A percentile compares a stretch with the other conserved stretches of the same genome.
Evolutionary conservation across 257 asterid genomes (phyloP).

Genomic region (Salvia rosmarinus): DNA sequence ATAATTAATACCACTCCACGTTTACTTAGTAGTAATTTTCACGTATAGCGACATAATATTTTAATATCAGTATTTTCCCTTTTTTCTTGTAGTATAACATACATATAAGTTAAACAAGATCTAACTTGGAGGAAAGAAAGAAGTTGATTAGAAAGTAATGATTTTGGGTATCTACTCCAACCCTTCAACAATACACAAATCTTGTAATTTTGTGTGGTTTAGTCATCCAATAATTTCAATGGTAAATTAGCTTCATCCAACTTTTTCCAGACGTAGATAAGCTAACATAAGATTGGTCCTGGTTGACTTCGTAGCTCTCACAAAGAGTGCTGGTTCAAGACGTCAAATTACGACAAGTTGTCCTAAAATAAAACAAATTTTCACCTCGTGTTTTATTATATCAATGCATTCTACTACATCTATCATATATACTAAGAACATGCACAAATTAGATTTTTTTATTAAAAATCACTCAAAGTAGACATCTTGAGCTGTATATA

Average conservation of each 20-base stretch:
- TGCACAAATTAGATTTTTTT: no score
- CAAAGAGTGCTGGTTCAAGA: background rate
- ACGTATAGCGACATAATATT: background rate
- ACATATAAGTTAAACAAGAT: background rate
- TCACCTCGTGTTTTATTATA: background rate
- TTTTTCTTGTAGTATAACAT: background rate
- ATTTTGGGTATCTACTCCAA: constrained; percentile 18
- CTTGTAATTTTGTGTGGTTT: background rate
- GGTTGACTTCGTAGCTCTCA: background rate
- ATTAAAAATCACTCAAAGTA: no score
- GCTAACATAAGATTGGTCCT: constrained; percentile 22
- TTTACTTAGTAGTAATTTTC: background rate
- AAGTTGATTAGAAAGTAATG: constrained; percentile 19
- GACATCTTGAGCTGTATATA: background rate
- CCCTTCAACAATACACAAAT: constrained; percentile 26
- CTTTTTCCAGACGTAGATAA: constrained; percentile 5
- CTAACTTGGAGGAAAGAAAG: background rate
- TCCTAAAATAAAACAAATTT: background rate
- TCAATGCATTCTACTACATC: background rate
- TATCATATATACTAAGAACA: no score
- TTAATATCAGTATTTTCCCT: background rate
- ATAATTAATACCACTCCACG: background rate
- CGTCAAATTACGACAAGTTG: constrained; percentile 1
- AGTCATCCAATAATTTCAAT: background rate
- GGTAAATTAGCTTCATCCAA: background rate